Evolutionary conservation across 257 asterid species (phyloP), one percentile per base, ranked within the genome.

Genomic region (Perilla frutescens): DNA sequence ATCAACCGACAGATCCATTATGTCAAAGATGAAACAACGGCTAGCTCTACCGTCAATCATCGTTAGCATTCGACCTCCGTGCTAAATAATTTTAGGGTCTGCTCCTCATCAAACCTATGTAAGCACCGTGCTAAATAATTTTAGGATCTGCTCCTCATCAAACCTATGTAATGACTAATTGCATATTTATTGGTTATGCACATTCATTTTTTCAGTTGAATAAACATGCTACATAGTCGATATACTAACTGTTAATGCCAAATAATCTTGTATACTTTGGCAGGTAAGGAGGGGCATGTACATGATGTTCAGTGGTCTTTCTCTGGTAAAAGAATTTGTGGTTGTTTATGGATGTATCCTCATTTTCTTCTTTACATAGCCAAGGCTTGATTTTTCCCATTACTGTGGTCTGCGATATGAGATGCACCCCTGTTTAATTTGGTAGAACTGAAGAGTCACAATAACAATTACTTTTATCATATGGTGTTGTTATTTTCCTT

Each of bases 331-430:
- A 79, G 99, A 95, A 83, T 95, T 92, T 81, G 98, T 96, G n/a
- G 99, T 84, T 80, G 99, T 92, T 76, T 95, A 92, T 82, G 99
- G 98, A 80, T 92, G 99, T 95, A 95, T 95, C 98, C 97, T 90
- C 79, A 5, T 15, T 50, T 20, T 61, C 49, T 73, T 59, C 44
- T 53, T 40, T 68, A 11, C 50, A 4, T 47, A 41, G 58, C 3
- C 37, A 15, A 59, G 67, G 32, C 29, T 7, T 72, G 45, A 69
- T 53, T 54, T 73, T 45, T 60, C 36, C 11, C 40, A 40, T 13
- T 57, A 10, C 15, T 60, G 15, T 55, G 36, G 65, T 62, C 13
- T 73, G 36, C 53, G 36, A 70, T 49, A 47, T 68, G 58, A 41
- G 40, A 62, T 56, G 61, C 68, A 63, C 31, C 36, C 71, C 56